Percentiles rank a stretch among this genome's conserved stretches.
Evolutionary conservation across 2,329 filamentous ascomycete species (phyloP).

Genomic region (Diaporthe sp.): DNA sequence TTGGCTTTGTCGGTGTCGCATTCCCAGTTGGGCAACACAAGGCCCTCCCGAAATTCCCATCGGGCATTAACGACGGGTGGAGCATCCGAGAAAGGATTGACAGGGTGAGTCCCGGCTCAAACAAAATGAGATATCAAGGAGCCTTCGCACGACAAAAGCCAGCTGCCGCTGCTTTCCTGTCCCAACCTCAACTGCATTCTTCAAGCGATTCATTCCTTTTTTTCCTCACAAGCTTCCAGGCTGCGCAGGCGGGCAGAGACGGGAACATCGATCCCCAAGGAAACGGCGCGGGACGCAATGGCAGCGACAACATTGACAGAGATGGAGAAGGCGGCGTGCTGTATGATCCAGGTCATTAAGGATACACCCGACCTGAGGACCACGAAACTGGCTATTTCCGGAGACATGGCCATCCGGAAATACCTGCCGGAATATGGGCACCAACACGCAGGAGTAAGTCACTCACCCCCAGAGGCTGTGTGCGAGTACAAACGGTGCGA

Average conservation of each 20-base stretch:
- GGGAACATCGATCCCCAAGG: background rate
- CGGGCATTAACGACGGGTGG: conserved; percentile 41
- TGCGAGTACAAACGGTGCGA: too few species aligned
- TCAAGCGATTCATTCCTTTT: background rate
- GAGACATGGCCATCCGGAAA: conserved; percentile 39
- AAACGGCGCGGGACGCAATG: conserved; percentile 37
- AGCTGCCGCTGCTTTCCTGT: conserved; percentile 12
- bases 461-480: background rate
- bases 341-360: conserved; percentile 42
- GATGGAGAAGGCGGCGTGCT: conserved; percentile 39
- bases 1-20: conserved; percentile 37
- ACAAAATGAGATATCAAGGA: conserved; percentile 38
- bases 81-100: conserved; percentile 38
- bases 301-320: conserved; percentile 31
- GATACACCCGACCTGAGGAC: conserved; percentile 40
- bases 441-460: conserved; percentile 37
- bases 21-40: conserved; percentile 39
- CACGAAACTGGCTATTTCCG: conserved; percentile 40
- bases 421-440: conserved; percentile 36
- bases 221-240: background rate
- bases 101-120: conserved; percentile 33
- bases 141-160: conserved; percentile 32
- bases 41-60: conserved; percentile 42
- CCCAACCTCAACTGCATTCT: background rate
- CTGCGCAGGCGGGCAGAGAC: conserved; percentile 29